Evolutionary conservation across 2,329 filamentous ascomycete genomes (phyloP).

Genomic region (Xenosphaeropsis pyriputrescens): DNA sequence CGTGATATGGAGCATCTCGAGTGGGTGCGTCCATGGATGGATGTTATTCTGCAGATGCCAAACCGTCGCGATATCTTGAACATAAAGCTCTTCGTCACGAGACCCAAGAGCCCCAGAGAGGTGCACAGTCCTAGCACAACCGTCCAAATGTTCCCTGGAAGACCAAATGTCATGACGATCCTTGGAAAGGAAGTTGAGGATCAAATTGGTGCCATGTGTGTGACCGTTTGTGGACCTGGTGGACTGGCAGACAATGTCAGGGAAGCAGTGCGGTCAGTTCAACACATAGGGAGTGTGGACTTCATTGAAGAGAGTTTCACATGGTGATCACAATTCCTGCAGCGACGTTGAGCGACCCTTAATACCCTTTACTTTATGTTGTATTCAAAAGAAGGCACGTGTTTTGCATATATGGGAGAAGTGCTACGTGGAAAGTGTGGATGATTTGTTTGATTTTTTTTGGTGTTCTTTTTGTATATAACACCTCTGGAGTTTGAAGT

Average conservation of each 20-base stretch:
- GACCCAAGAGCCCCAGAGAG: constrained; percentile 64
- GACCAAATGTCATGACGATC: constrained; percentile 70
- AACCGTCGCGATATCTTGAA: constrained; percentile 69
- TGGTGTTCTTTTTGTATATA: too few species aligned
- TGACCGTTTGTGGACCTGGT: constrained; percentile 68
- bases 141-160: constrained; percentile 84
- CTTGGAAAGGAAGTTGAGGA: constrained; percentile 68
- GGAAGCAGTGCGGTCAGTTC: constrained; percentile 46
- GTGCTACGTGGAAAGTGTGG: too few species aligned
- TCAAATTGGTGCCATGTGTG: constrained; percentile 77
- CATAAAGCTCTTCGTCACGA: constrained; percentile 81
- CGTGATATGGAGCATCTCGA: constrained; percentile 80
- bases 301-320: constrained; percentile 70
- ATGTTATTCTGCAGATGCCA: constrained; percentile 60
- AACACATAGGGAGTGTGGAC: constrained; percentile 49
- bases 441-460: too few species aligned
- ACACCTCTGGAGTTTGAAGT: too few species aligned
- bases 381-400: too few species aligned
- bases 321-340: constrained; percentile 10
- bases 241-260: constrained; percentile 64
- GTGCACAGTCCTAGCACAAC: constrained; percentile 63
- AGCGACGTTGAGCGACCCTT: too few species aligned
- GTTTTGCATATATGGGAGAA: too few species aligned
- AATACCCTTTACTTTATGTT: too few species aligned
- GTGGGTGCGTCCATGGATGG: constrained; percentile 84